Base-by-base conservation (phyloP, 495 filamentous ascomycete species). In the Lophium mytilinum region DNA sequence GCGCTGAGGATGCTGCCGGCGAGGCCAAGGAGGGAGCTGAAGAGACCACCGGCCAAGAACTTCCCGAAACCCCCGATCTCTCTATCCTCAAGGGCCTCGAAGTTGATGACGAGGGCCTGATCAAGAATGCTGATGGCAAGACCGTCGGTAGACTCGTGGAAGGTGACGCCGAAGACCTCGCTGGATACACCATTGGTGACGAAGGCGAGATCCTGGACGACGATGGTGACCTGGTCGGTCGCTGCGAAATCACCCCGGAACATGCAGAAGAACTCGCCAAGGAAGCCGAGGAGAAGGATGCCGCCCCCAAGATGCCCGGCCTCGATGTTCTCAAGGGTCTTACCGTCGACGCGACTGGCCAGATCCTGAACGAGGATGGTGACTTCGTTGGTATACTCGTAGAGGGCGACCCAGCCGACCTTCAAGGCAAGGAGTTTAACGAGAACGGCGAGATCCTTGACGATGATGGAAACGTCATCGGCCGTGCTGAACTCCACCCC, bases 121-220 rank as follows among this genome's bases (percentile, higher is more conserved):
- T 84, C 56, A 66, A 76, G 53, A 76, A 82, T 52, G 62, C 73
- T 11, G 77, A 79, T 53, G 82, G 82, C 45, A 77, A 78, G 37
- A 58, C 77, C 9, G 62, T 85, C 19, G 83, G 82, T 42, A 75
- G 75, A 19, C 74, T 85, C 18, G 76, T 76, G 14, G 82, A 86
- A 58, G 82, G 82, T 14, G 75, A 83, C 34, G 77, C 81, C 1
- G 75, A 82, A 58, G 81, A 83, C 57, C 75, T 85, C 37, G 76
- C 76, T 14, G 83, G 81, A 9, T 78, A 79, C 62, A 73, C 72
- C 1, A 75, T 83, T 42, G 80, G 81, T 45, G 81, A 84, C 11
- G 76, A 81, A 5, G 82, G 82, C 15, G 80, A 83, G 62, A 82
- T 85, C 42, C 71, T 86, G 14, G 82, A 86, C 53, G 78, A 84